A percentile compares a stretch with the other conserved stretches of the same genome.
These are phyloP conservation scores for Hortaea werneckii DNA, from an alignment of 2,329 filamentous ascomycete genomes.

Conservation along the genomic window DNA sequence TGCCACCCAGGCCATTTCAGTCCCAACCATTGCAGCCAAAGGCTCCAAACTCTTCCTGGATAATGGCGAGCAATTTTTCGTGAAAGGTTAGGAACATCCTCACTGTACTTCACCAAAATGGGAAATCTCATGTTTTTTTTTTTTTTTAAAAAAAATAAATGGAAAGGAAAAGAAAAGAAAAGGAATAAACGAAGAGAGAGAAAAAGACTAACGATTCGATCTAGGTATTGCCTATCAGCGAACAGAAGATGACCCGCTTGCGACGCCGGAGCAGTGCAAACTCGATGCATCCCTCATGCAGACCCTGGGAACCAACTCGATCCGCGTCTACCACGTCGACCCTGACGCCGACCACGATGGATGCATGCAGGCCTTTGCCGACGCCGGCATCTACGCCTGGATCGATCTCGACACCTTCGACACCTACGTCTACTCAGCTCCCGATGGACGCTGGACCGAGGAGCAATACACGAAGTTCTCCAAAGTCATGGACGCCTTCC, in stretches of 20 bases:
- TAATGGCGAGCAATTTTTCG: conserved; percentile 71
- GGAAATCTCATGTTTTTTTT: too few species aligned
- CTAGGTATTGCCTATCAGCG: conserved; percentile 35
- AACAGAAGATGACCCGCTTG: conserved; percentile 61
- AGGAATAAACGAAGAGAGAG: too few species aligned
- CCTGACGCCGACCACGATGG: conserved; percentile 57
- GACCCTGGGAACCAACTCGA: conserved; percentile 68
- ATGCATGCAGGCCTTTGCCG: conserved; percentile 72
- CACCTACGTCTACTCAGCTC: conserved; percentile 47
- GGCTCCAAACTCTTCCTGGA: conserved; percentile 80
- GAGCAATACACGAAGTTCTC: conserved; percentile 59
- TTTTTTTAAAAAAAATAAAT: too few species aligned
- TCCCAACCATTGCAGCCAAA: conserved; percentile 48
- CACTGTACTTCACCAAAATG: not conserved
- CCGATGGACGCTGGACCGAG: conserved; percentile 57
- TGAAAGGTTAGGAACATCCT: conserved; percentile 52
- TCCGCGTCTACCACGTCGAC: conserved; percentile 84
- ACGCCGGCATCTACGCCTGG: conserved; percentile 74
- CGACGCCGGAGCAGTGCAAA: conserved; percentile 64
- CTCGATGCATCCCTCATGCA: conserved; percentile 70
- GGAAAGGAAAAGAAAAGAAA: not conserved
- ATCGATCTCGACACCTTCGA: conserved; percentile 71
- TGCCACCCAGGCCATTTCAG: conserved; percentile 29
- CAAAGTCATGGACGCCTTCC: conserved; percentile 67
- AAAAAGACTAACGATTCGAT: conserved; percentile 37